These are phyloP conservation scores for Prillingera fragicola DNA, from an alignment of 1,284 basidiomycete genomes.

Conservation along the genomic window DNA sequence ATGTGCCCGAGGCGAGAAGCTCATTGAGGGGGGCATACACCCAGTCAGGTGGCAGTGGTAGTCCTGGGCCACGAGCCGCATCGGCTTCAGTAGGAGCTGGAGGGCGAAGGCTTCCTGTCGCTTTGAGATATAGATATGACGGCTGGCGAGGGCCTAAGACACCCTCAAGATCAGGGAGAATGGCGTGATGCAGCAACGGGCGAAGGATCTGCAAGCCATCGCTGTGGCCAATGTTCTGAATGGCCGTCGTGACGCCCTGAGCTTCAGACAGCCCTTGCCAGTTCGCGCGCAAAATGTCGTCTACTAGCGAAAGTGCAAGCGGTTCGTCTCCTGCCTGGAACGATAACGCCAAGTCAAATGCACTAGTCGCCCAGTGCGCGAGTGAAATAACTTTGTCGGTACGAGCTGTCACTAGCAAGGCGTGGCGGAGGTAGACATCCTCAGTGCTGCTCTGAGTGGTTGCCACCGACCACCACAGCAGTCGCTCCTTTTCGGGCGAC, in stretches of 20 bases:
- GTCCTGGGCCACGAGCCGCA: conserved; percentile 42
- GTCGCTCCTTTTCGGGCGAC: conserved; percentile 6
- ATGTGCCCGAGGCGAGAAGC: conserved; percentile 71
- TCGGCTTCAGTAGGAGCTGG: conserved; percentile 1
- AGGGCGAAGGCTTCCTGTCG: conserved; percentile 46
- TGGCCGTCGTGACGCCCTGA: background rate
- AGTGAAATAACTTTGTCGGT: conserved; percentile 12
- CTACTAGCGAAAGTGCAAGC: conserved; percentile 41
- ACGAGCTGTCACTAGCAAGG: conserved; percentile 54
- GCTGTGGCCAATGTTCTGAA: conserved; percentile 25
- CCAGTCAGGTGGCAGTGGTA: conserved; percentile 72
- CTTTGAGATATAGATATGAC: conserved; percentile 44
- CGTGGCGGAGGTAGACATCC: conserved; percentile 51
- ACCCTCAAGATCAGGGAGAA: conserved; percentile 38
- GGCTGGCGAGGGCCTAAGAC: conserved; percentile 42
- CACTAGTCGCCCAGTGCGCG: conserved; percentile 12
- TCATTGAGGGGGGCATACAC: conserved; percentile 67
- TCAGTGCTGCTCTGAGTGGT: conserved; percentile 5
- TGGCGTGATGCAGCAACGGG: conserved; percentile 46
- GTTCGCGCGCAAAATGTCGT: conserved; percentile 34
- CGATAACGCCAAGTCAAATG: conserved; percentile 21
- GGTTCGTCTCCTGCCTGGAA: conserved; percentile 45
- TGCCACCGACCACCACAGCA: conserved; percentile 10
- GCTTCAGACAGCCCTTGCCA: conserved; percentile 14
- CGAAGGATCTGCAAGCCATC: conserved; percentile 45